Percentiles rank a stretch among this genome's conserved stretches.
Evolutionary conservation across 2,329 filamentous ascomycete genomes (phyloP).

Genomic region (Neopestalotiopsis sp.): DNA sequence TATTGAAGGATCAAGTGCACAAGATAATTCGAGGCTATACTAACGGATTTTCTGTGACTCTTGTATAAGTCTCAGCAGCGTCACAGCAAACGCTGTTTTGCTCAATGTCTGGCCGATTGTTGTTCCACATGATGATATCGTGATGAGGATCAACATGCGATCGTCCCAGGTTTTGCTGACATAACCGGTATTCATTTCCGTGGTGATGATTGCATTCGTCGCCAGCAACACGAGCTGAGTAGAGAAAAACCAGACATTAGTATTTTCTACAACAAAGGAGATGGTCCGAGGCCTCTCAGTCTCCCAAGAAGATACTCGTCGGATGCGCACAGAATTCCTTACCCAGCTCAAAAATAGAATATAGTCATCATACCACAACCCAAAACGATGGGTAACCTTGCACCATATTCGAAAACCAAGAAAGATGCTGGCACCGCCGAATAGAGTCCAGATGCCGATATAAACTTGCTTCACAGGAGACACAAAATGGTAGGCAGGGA

Average conservation of each 20-base stretch:
- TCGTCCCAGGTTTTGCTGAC: conserved; percentile 50
- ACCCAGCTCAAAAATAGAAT: conserved; percentile 29
- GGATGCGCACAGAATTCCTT: conserved; percentile 16
- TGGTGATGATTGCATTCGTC: conserved; percentile 9
- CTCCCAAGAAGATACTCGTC: neutral
- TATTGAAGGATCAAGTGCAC: neutral
- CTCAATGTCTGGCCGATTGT: conserved; percentile 42
- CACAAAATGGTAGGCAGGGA: conserved; percentile 14
- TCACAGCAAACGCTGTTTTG: conserved; percentile 45
- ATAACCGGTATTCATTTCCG: conserved; percentile 14
- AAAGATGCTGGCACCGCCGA: conserved; percentile 24
- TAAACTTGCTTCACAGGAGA: conserved; percentile 25
- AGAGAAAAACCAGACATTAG: neutral
- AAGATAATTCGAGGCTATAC: neutral
- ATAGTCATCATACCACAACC: conserved; percentile 27
- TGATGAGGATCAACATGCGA: conserved; percentile 59
- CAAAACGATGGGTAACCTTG: conserved; percentile 15
- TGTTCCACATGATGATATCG: conserved; percentile 44
- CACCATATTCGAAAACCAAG: conserved; percentile 28
- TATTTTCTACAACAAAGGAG: neutral
- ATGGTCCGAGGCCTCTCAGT: neutral
- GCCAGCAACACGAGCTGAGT: conserved; percentile 8
- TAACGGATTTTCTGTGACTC: conserved; percentile 40
- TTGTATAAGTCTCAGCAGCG: conserved; percentile 48
- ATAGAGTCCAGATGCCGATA: conserved; percentile 26